phyloP scores from a whole-genome alignment of 371 early-diverging fungal species.

The Haplosporangium sp. region DNA sequence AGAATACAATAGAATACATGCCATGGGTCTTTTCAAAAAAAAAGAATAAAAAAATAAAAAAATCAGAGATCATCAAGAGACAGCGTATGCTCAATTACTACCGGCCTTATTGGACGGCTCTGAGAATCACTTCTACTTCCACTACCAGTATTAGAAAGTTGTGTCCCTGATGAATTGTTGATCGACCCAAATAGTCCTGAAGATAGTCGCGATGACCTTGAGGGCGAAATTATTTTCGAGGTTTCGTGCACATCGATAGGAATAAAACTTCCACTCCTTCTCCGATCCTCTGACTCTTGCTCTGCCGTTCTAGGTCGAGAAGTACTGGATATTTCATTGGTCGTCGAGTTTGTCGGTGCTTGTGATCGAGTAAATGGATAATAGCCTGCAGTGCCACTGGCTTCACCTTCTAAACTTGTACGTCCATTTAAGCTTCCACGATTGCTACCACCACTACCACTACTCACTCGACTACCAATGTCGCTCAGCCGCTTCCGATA shows the following conservation, averaged over 20 bases:
- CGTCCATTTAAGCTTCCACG: constrained; percentile 12
- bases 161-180: not conserved
- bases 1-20: constrained; percentile 1
- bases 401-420: constrained; percentile 7
- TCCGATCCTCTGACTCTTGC: constrained; percentile 14
- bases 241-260: constrained; percentile 12
- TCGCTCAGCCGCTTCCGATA: constrained; percentile 23
- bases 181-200: not conserved
- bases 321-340: too few species aligned
- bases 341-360: constrained; percentile 11
- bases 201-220: not conserved
- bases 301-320: not conserved
- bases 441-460: not conserved
- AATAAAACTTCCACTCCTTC: constrained; percentile 39
- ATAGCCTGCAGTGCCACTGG: not conserved
- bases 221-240: not conserved
- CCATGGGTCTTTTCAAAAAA: not conserved
- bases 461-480: not conserved
- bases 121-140: not conserved
- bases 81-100: constrained; percentile 26
- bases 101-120: constrained; percentile 17
- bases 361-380: constrained; percentile 25
- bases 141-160: not conserved
- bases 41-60: not conserved
- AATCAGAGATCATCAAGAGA: constrained; percentile 17